Conservation (phyloP, 306 rosid species). For the Argentina anserina region DNA sequence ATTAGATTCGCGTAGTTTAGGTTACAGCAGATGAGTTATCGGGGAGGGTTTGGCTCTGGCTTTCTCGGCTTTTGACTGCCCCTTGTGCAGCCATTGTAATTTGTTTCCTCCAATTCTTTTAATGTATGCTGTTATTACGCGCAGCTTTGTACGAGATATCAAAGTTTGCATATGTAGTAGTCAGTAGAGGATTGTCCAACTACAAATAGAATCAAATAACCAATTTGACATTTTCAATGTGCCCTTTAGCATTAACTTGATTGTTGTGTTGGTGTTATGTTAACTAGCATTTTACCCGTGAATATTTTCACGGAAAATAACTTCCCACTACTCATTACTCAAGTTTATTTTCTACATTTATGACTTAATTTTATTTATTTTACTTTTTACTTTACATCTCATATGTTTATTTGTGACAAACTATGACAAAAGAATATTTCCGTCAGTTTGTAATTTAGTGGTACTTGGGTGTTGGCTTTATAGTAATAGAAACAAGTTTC, state of each 20-base stretch:
- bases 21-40: constrained; percentile 33
- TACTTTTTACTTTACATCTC: too few relatives aligned
- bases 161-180: constrained; percentile 16
- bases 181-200: constrained; percentile 23
- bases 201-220: constrained; percentile 20
- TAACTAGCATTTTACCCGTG: too few relatives aligned
- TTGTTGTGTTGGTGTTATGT: too few relatives aligned
- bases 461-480: too few relatives aligned
- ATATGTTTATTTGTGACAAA: too few relatives aligned
- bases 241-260: background rate
- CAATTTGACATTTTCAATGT: constrained; percentile 9
- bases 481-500: too few relatives aligned
- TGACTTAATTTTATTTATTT: too few relatives aligned
- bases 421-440: too few relatives aligned
- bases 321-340: too few relatives aligned
- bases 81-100: constrained; percentile 24
- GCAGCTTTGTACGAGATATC: constrained; percentile 26
- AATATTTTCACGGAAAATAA: too few relatives aligned
- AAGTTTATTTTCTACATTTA: too few relatives aligned
- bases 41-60: constrained; percentile 29
- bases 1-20: constrained; percentile 33
- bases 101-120: constrained; percentile 11
- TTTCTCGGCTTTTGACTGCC: constrained; percentile 36
- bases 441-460: too few relatives aligned
- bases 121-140: background rate